Percentiles rank a stretch among this genome's conserved stretches.
phyloP scores from a whole-genome alignment of 495 filamentous ascomycete genomes.

The Aspergillus nanangensis region DNA sequence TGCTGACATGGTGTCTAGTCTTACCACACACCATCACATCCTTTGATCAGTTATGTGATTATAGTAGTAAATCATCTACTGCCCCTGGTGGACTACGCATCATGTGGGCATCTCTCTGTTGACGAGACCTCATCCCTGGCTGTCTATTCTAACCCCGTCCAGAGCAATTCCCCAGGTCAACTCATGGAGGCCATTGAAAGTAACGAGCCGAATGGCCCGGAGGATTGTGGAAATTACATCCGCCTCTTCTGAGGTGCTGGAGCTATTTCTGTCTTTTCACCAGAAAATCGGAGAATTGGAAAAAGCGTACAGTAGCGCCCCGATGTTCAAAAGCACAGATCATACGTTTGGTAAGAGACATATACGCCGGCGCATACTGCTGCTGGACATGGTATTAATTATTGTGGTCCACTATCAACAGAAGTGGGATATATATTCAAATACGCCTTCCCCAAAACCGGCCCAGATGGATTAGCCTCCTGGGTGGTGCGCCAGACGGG shows the following conservation, averaged over 20 bases:
- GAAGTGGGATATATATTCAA: conserved; percentile 37
- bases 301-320: conserved; percentile 27
- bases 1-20: background rate
- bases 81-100: conserved; percentile 13
- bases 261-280: conserved; percentile 36
- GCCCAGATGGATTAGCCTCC: conserved; percentile 14
- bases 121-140: background rate
- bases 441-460: conserved; percentile 33
- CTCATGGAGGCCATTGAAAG: conserved; percentile 37
- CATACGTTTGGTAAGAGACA: conserved; percentile 22
- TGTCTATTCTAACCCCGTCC: background rate
- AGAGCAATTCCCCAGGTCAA: conserved; percentile 41
- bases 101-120: conserved; percentile 19
- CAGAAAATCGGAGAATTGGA: conserved; percentile 31
- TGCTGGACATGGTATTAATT: no score
- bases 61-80: background rate
- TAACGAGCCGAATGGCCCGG: conserved; percentile 29
- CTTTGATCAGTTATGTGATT: background rate
- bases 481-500: conserved; percentile 43
- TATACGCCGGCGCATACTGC: background rate
- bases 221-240: conserved; percentile 20
- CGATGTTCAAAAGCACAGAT: conserved; percentile 14
- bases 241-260: conserved; percentile 27
- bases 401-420: conserved; percentile 8
- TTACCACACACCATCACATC: background rate